A percentile compares a stretch with the other conserved stretches of the same genome.
phyloP scores from a whole-genome alignment of 345 rosid genomes.

The Lepidium sativum region DNA sequence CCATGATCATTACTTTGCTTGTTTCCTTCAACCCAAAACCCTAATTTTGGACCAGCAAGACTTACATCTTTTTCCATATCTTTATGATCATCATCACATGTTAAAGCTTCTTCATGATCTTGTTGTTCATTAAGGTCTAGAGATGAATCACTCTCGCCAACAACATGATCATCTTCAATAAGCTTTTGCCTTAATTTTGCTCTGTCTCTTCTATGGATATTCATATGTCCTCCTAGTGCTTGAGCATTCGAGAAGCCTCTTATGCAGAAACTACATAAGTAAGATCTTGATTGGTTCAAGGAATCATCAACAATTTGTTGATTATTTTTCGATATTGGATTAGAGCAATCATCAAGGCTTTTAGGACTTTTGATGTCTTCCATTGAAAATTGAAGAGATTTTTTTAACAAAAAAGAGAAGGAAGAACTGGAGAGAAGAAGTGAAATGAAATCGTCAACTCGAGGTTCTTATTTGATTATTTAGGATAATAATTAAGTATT shows the following conservation, averaged over 20 bases:
- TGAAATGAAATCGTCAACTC: conserved; percentile 16
- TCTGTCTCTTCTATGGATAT: conserved; percentile 79
- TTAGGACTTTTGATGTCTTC: conserved; percentile 18
- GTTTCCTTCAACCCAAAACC: conserved; percentile 14
- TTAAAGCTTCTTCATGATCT: neutral
- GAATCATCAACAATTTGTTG: conserved; percentile 1
- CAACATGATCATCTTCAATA: conserved; percentile 18
- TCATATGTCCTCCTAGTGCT: conserved; percentile 95
- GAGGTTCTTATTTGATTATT: neutral
- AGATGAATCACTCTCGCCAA: conserved; percentile 6
- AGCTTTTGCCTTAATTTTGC: conserved; percentile 51
- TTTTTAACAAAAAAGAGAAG: neutral
- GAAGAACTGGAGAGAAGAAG: neutral
- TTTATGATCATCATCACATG: conserved; percentile 7
- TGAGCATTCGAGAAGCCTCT: conserved; percentile 91
- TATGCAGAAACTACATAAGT: conserved; percentile 73
- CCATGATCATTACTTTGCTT: conserved; percentile 4
- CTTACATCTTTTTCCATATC: neutral
- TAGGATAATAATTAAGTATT: neutral
- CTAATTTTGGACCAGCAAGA: neutral
- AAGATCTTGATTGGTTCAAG: conserved; percentile 37
- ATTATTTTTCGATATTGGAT: conserved; percentile 1
- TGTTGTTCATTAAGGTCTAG: conserved; percentile 13
- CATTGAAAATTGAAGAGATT: conserved; percentile 5
- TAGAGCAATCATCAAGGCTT: neutral